These are phyloP conservation scores for Plasmodium blacklocki DNA, from an alignment of 169 alveolate genomes.

Conservation along the genomic window DNA sequence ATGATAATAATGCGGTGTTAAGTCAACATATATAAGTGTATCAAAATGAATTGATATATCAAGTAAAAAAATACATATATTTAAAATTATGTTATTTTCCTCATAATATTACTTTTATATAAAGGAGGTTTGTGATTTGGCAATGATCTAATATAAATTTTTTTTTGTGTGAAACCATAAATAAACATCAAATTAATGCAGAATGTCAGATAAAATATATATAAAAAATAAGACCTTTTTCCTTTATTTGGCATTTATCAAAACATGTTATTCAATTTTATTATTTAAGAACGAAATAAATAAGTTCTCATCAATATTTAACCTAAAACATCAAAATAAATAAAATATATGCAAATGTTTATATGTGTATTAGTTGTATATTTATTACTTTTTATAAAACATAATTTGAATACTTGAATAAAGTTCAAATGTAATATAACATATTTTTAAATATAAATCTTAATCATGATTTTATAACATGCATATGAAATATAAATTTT, in stretches of 20 bases:
- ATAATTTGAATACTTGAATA: too few relatives aligned
- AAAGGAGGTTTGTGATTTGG: neutral
- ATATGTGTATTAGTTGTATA: too few relatives aligned
- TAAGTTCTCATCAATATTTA: neutral
- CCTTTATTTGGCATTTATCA: constrained; percentile 48
- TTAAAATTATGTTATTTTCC: neutral
- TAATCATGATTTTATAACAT: too few relatives aligned
- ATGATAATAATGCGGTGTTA: too few relatives aligned
- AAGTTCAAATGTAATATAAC: too few relatives aligned
- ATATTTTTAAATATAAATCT: too few relatives aligned
- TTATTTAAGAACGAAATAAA: neutral
- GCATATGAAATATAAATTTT: too few relatives aligned
- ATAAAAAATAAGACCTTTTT: neutral
- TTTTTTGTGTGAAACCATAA: constrained; percentile 6
- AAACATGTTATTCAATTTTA: constrained; percentile 5
- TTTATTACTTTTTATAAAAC: too few relatives aligned
- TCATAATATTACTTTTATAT: constrained; percentile 27
- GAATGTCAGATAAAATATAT: constrained; percentile 12
- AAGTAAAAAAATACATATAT: neutral
- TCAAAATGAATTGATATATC: neutral
- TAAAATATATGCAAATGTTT: neutral
- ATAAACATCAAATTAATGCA: constrained; percentile 15
- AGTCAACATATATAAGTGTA: neutral
- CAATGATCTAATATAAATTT: neutral
- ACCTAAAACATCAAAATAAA: constrained; percentile 10